A percentile compares a stretch with the other conserved stretches of the same genome.
These are phyloP conservation scores for Agaricus sinodeliciosus DNA, from an alignment of 768 basidiomycete genomes.

Conservation along the genomic window DNA sequence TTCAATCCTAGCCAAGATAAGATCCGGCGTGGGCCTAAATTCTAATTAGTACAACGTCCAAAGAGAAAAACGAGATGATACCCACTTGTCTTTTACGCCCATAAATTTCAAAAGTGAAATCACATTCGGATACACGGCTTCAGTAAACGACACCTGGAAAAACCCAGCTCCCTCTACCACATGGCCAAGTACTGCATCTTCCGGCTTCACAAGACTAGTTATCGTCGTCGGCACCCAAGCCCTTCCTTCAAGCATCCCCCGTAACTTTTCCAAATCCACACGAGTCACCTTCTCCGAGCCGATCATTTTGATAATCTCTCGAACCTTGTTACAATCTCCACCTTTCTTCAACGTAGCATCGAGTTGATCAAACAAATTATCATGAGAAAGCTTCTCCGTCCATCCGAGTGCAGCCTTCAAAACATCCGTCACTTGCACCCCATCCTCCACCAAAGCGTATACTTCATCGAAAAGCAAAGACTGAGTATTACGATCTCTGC, in stretches of 20 bases:
- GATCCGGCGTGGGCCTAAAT: slow-evolving; percentile 24
- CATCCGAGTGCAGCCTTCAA: slow-evolving; percentile 31
- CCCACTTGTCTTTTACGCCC: slow-evolving; percentile 35
- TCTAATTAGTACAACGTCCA: not conserved
- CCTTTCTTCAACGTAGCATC: slow-evolving; percentile 14
- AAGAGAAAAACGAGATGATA: not conserved
- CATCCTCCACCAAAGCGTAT: slow-evolving; percentile 23
- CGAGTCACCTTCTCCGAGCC: slow-evolving; percentile 16
- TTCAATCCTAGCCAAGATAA: slow-evolving; percentile 21
- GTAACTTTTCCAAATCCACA: slow-evolving; percentile 14
- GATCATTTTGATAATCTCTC: slow-evolving; percentile 24
- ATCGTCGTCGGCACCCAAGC: slow-evolving; percentile 30
- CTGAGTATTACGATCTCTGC: slow-evolving; percentile 1
- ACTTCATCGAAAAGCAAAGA: slow-evolving; percentile 33
- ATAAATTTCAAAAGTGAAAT: slow-evolving; percentile 21
- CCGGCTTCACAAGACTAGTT: slow-evolving; percentile 13
- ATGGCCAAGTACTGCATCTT: slow-evolving; percentile 18
- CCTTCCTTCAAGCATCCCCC: slow-evolving; percentile 13
- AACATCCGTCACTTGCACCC: slow-evolving; percentile 19
- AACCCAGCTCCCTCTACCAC: slow-evolving; percentile 19
- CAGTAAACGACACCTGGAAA: slow-evolving; percentile 17
- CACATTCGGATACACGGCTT: slow-evolving; percentile 15
- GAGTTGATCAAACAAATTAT: slow-evolving; percentile 28
- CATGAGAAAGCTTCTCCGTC: slow-evolving; percentile 27
- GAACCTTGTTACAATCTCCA: slow-evolving; percentile 13